Conservation (phyloP, 208 protist species). For the Leishmania mexicana region DNA sequence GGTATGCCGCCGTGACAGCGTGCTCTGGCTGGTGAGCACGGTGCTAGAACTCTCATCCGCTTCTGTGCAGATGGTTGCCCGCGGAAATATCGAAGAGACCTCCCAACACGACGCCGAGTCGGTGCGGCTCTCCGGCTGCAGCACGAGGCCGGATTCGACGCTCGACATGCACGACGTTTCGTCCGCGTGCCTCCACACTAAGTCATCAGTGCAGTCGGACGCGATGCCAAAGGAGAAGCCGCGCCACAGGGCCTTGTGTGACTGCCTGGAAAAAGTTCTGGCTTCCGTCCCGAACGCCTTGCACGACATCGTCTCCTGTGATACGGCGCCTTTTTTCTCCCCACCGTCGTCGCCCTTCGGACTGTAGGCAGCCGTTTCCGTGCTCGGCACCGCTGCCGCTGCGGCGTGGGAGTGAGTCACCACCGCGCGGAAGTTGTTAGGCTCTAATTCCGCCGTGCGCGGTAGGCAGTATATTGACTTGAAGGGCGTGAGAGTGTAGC, state of each 20-base stretch:
- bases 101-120: not conserved
- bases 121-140: not conserved
- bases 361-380: not conserved
- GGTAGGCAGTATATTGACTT: not conserved
- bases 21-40: too few species aligned
- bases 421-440: constrained; percentile 1
- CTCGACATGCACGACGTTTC: not conserved
- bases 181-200: not conserved
- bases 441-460: not conserved
- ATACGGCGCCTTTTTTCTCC: not conserved
- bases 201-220: not conserved
- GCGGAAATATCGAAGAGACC: not conserved
- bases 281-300: too few species aligned
- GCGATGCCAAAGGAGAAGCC: not conserved
- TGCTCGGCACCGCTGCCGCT: not conserved
- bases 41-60: not conserved
- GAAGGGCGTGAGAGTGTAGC: not conserved
- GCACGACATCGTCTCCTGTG: not conserved
- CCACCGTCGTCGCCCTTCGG: not conserved
- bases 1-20: not conserved
- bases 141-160: not conserved
- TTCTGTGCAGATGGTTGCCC: not conserved
- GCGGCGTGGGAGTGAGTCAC: not conserved
- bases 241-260: not conserved
- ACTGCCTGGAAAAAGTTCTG: not conserved